Percentiles rank a stretch among this genome's conserved stretches.
These are phyloP conservation scores for Leccinum boreale DNA, from an alignment of 768 basidiomycete species.

Conservation along the genomic window DNA sequence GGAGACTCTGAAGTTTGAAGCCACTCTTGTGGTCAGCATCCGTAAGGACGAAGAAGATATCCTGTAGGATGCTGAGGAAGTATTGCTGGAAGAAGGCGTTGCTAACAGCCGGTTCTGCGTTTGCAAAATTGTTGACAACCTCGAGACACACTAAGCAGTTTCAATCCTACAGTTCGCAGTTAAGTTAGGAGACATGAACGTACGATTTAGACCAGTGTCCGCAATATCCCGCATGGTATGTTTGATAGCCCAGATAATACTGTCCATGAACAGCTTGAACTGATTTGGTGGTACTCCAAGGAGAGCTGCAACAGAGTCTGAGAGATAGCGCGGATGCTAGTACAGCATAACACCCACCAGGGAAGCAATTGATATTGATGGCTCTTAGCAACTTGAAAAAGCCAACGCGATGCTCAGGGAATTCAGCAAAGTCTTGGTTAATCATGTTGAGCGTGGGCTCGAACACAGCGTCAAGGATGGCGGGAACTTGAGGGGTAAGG, in stretches of 20 bases:
- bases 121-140: slow-evolving; percentile 92
- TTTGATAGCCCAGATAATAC: slow-evolving; percentile 99
- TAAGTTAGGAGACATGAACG: slow-evolving; percentile 11
- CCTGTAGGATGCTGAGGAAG: slow-evolving; percentile 89
- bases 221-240: slow-evolving; percentile 99
- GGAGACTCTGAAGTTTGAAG: slow-evolving; percentile 89
- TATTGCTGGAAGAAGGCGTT: slow-evolving; percentile 97
- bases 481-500: slow-evolving; percentile 90
- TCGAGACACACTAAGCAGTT: slow-evolving; percentile 73
- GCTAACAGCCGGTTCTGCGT: slow-evolving; percentile 71
- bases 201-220: slow-evolving; percentile 81
- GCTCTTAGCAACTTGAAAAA: slow-evolving; percentile 95
- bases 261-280: slow-evolving; percentile 98
- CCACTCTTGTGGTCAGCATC: slow-evolving; percentile 99
- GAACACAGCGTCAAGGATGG: slow-evolving; percentile 95
- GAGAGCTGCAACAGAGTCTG: slow-evolving; percentile 44
- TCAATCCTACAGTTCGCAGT: slow-evolving; percentile 5
- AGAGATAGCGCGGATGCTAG: neutral
- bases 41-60: slow-evolving; percentile 95
- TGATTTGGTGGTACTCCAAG: slow-evolving; percentile 84
- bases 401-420: slow-evolving; percentile 93
- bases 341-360: slow-evolving; percentile 53
- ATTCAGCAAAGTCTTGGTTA: slow-evolving; percentile 99
- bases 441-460: slow-evolving; percentile 98
- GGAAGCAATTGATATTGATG: slow-evolving; percentile 93